Percentiles rank a stretch among this genome's conserved stretches.
Evolutionary conservation across 2,329 filamentous ascomycete species (phyloP).

Genomic region (Furcasterigmium sp.): DNA sequence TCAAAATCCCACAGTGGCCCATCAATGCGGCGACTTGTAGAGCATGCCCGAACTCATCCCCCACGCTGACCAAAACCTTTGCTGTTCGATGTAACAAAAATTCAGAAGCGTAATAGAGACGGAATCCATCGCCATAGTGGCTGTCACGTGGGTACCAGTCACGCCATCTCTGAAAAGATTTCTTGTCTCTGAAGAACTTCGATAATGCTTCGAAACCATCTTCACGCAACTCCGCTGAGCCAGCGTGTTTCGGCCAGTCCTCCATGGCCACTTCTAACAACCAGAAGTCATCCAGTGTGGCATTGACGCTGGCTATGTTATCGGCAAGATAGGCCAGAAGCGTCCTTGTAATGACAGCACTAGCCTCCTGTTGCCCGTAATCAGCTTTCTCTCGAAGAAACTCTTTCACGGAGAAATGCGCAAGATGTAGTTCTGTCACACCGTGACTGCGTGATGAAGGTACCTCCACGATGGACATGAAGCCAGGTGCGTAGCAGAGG

Average conservation of each 20-base stretch:
- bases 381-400: constrained; percentile 10
- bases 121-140: background rate
- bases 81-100: too few species aligned
- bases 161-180: constrained; percentile 8
- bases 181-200: constrained; percentile 10
- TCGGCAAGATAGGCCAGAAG: constrained; percentile 15
- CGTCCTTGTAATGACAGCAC: constrained; percentile 13
- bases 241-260: constrained; percentile 11
- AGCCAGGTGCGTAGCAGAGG: constrained; percentile 12
- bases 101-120: background rate
- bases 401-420: constrained; percentile 20
- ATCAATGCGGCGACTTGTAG: background rate
- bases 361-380: constrained; percentile 6
- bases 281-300: too few species aligned
- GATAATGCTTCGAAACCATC: constrained; percentile 4
- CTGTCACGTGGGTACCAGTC: constrained; percentile 7
- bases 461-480: constrained; percentile 8
- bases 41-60: background rate
- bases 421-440: constrained; percentile 12
- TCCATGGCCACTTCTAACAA: constrained; percentile 9
- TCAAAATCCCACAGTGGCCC: background rate
- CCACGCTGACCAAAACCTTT: background rate
- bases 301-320: too few species aligned
- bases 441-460: background rate
- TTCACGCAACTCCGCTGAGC: constrained; percentile 6